A percentile compares a stretch with the other conserved stretches of the same genome.
Evolutionary conservation across 1,139 yeast genomes (phyloP).

Genomic region (Trichomonascaceae sp.): DNA sequence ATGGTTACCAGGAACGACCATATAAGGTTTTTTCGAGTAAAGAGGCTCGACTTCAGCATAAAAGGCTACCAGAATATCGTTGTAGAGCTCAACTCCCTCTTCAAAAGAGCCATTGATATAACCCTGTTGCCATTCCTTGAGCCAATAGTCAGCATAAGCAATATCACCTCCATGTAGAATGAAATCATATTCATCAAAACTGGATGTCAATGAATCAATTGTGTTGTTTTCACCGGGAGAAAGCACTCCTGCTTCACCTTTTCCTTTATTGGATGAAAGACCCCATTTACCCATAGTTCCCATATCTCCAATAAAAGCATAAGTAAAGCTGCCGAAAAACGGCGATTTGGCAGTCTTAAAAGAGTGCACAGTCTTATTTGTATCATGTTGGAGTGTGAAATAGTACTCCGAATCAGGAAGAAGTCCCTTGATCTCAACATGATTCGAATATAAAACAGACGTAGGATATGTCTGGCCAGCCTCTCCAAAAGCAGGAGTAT

Average conservation of each 20-base stretch:
- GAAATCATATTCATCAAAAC: constrained; percentile 20
- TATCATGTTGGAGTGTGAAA: constrained; percentile 22
- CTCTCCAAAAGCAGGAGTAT: constrained; percentile 9
- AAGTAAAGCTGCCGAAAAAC: constrained; percentile 12
- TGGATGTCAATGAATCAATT: constrained; percentile 20
- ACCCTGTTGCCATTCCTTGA: constrained; percentile 18
- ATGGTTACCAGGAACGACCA: constrained; percentile 30
- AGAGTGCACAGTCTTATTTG: constrained; percentile 6
- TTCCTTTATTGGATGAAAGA: constrained; percentile 13
- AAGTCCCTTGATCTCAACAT: constrained; percentile 25
- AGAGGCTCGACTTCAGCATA: constrained; percentile 25
- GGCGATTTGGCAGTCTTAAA: constrained; percentile 19
- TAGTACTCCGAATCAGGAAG: constrained; percentile 27
- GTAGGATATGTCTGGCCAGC: constrained; percentile 12
- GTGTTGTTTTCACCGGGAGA: constrained; percentile 19
- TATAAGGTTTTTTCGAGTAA: constrained; percentile 22
- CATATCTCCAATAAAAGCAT: constrained; percentile 18
- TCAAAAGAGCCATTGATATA: neutral
- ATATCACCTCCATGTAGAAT: constrained; percentile 26
- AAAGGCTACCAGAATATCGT: constrained; percentile 18
- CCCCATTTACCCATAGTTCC: constrained; percentile 18
- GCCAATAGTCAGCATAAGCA: constrained; percentile 29
- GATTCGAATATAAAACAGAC: constrained; percentile 27
- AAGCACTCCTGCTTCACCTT: constrained; percentile 4
- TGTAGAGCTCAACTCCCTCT: constrained; percentile 15